Base-by-base conservation (phyloP, 495 filamentous ascomycete genomes). In the Astrothelium macrocarpum region DNA sequence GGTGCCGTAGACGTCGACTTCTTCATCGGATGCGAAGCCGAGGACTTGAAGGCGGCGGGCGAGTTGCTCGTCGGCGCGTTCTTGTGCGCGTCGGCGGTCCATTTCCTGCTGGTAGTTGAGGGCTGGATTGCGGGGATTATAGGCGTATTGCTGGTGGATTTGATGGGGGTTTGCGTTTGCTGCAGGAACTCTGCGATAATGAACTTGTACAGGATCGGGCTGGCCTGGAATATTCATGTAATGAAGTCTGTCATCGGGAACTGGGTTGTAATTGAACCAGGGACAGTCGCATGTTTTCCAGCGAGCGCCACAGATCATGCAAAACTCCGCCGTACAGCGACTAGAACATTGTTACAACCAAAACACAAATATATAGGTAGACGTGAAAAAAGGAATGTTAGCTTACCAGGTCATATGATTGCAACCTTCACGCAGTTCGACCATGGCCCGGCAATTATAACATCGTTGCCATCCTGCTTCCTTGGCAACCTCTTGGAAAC, bases 201-300 rank as follows among this genome's bases (percentile, higher is more conserved):
- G 60, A 12, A 66, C 39, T 43, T 68, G 69, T 0, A 70, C 65
- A 1, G 65, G 66, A 59, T 76, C 69, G 10, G 82, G 80, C 49
- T 56, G 49, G 49, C 49, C 49, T 3, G 49, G 49, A 16, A 82
- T 74, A 61, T 81, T 77, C 78, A 86, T 84, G 63, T 83, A 79
- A 43, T 82, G 75, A n/a, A 84, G 70, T 2, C 75, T 78, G 63
- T 87, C 86, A 10, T 56, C 25, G 5, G 49, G 49, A 9, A 56
- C 49, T 18, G 62, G 63, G 60, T 76, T 74, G 68, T 87, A 85
- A 65, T 85, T 89, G 77, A 91, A 91, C 83, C 83, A 89, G 1
- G 87, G 85, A 67, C 90, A 94, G 62, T 88, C 82, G 68, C 90
- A 95, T 0, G 82, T 85, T 74, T 91, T 93, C 90, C 90, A 92